These are phyloP conservation scores for Acanthamoeba rhysodes DNA, from an alignment of 208 protist species.

Conservation along the genomic window DNA sequence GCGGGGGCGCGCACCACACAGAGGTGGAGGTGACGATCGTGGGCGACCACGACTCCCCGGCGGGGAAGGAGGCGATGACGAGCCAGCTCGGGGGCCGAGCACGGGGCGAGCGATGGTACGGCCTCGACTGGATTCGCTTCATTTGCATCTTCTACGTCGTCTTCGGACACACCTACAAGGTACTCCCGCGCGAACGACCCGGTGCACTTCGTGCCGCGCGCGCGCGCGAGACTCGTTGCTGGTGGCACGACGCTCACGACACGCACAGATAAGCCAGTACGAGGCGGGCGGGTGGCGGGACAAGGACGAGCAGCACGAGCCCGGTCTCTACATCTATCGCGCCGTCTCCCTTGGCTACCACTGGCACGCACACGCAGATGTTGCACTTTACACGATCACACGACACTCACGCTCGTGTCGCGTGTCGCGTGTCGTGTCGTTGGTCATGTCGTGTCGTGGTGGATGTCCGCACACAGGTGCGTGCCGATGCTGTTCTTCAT, in stretches of 20 bases:
- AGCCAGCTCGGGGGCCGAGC: background rate
- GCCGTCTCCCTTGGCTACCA: slow-evolving; percentile 59
- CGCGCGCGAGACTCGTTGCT: too few relatives aligned
- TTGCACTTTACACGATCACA: background rate
- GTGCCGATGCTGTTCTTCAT: slow-evolving; percentile 64
- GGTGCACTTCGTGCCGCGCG: too few relatives aligned
- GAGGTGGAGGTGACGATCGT: slow-evolving; percentile 2
- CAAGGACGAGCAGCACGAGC: slow-evolving; percentile 14
- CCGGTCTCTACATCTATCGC: slow-evolving; percentile 29
- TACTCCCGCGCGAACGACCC: background rate
- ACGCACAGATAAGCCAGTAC: slow-evolving; percentile 15
- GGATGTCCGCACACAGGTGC: slow-evolving; percentile 6
- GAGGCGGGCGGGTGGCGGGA: slow-evolving; percentile 15
- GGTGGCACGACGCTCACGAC: too few relatives aligned
- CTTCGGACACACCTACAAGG: slow-evolving; percentile 65
- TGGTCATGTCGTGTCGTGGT: too few relatives aligned
- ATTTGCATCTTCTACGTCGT: slow-evolving; percentile 73
- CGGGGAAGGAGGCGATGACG: background rate
- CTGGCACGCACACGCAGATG: background rate
- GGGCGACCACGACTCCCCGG: background rate
- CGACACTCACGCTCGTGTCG: background rate
- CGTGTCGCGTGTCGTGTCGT: too few relatives aligned
- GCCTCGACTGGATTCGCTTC: slow-evolving; percentile 60
- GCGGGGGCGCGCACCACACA: background rate
- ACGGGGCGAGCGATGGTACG: slow-evolving; percentile 23